Base-by-base conservation (phyloP, 208 protist species). In the Trypanosomatidae sp. region DNA sequence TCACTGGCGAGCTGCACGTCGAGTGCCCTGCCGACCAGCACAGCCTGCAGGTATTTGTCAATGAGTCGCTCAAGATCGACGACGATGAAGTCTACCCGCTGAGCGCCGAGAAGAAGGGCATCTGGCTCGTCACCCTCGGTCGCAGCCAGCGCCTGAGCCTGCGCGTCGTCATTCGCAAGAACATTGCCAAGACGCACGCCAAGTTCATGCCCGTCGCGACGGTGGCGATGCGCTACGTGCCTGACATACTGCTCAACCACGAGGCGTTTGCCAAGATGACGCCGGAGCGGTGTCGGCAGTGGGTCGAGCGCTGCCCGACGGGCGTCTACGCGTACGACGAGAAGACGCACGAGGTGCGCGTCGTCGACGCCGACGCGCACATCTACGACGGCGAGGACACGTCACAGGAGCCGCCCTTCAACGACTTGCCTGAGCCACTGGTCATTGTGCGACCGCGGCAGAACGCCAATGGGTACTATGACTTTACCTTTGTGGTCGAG, bases 101-200 rank as follows among this genome's bases (percentile, higher is more conserved):
- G 23, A 88, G 69, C 41, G 74, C 75, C 1, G 71, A 89, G 68
- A 72, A 87, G 54, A 64, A 67, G 38, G 81, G 78, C 22, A 73
- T 92, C 7, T 92, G 79, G 84, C 69, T 96, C 8, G 63, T 83
- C 8, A 94, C 83, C 15, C 72, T 96, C 6, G 81, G 68, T 5
- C 71, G 79, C 16, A 74, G 70, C 13, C 92, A 97, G 63, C 67
- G 75, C 42, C 51, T 97, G 20, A 71, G 77, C 23, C 45, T 95
- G 26, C 54, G 56, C 4, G 56, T 91, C 6, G 62, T 88, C 10
- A 90, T 94, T n/a, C 75, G 73, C 6, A 95, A 96, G 61, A 95
- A 96, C 51, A 96, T 98, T 28, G 97, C 92, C 25, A 98, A 99
- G 67, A 91, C 97, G 32, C 98, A 99, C 52, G 94, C 97, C 5